phyloP scores from a whole-genome alignment of 495 filamentous ascomycete genomes.

The Hypoxylon rickii region DNA sequence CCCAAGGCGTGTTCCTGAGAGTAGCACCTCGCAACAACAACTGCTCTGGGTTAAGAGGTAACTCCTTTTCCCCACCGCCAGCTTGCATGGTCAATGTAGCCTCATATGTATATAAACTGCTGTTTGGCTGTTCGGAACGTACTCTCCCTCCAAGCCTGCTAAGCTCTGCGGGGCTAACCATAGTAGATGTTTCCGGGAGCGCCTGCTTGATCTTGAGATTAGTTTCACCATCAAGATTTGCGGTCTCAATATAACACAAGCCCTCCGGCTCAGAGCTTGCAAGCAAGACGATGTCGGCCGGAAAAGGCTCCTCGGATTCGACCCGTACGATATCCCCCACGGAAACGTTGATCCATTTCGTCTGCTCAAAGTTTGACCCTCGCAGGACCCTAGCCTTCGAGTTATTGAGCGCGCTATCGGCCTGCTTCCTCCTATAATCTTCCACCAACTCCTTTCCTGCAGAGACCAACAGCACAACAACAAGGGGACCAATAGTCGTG shows the following conservation, averaged over 20 bases:
- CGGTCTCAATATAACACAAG: constrained; percentile 98
- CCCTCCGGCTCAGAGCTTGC: constrained; percentile 97
- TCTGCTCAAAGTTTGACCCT: constrained; percentile 83
- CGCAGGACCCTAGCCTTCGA: constrained; percentile 83
- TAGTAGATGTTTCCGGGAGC: constrained; percentile 86
- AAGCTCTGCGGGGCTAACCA: constrained; percentile 86
- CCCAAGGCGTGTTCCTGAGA: constrained; percentile 95
- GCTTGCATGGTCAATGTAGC: constrained; percentile 91
- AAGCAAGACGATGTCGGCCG: constrained; percentile 88
- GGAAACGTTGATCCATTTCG: constrained; percentile 89
- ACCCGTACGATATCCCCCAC: constrained; percentile 96
- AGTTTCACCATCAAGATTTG: constrained; percentile 97
- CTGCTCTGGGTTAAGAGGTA: constrained; percentile 63
- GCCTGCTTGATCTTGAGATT: constrained; percentile 99
- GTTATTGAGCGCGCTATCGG: constrained; percentile 85
- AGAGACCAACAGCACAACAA: constrained; percentile 87
- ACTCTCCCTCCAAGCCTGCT: constrained; percentile 84
- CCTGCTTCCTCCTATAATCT: constrained; percentile 86
- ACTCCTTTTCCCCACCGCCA: constrained; percentile 94
- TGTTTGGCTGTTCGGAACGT: constrained; percentile 97
- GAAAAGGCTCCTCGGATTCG: constrained; percentile 95
- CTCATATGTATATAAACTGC: constrained; percentile 97
- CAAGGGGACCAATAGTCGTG: constrained; percentile 92
- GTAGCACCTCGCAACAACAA: constrained; percentile 92
- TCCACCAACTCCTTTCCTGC: constrained; percentile 94